Conservation (phyloP, 257 asterid genomes). For the Capsicum rhomboideum region DNA sequence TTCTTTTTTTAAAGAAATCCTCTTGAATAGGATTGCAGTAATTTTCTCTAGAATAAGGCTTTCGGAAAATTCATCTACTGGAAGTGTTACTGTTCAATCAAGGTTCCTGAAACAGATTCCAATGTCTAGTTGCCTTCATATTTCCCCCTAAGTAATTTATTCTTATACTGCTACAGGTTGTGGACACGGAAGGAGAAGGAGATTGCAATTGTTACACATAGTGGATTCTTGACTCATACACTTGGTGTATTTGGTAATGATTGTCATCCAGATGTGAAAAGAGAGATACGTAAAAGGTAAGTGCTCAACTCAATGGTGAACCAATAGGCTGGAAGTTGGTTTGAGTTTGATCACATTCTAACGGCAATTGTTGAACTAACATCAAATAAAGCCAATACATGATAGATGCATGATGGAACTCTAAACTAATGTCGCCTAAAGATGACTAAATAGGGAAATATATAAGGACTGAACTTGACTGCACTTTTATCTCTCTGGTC, state of each 20-base stretch:
- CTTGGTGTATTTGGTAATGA: slow-evolving; percentile 61
- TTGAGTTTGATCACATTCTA: not conserved
- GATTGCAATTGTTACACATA: slow-evolving; percentile 87
- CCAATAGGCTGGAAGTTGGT: not conserved
- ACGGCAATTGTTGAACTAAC: not conserved
- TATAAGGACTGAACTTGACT: not conserved
- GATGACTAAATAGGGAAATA: not conserved
- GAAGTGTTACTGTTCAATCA: not conserved
- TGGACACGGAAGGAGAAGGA: slow-evolving; percentile 89
- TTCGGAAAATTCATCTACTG: not conserved
- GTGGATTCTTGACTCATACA: slow-evolving; percentile 69
- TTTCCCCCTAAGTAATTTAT: not conserved
- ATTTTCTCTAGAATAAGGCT: not conserved
- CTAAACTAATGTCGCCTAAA: not conserved
- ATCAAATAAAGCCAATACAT: not conserved
- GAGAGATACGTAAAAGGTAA: slow-evolving; percentile 72
- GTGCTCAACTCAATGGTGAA: slow-evolving; percentile 11
- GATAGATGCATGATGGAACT: not conserved
- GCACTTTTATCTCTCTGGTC: not conserved
- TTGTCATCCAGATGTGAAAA: slow-evolving; percentile 62
- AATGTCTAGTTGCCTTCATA: not conserved
- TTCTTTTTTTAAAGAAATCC: not conserved
- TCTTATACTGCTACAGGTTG: slow-evolving; percentile 44
- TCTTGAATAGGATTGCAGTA: not conserved
- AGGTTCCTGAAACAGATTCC: not conserved